phyloP scores from a whole-genome alignment of 495 filamentous ascomycete species.

The Lepraria neglecta region DNA sequence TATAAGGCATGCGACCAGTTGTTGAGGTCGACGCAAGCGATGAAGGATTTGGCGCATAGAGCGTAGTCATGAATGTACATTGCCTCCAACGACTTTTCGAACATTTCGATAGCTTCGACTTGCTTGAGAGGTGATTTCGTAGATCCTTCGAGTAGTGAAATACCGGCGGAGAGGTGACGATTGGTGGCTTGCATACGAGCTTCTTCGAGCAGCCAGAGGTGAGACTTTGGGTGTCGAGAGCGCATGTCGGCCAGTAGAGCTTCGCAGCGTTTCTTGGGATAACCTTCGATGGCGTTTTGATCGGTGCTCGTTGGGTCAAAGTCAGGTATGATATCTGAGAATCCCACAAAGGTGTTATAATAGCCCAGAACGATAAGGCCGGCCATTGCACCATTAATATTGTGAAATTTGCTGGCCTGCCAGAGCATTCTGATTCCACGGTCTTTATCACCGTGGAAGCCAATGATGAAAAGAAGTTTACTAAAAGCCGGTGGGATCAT shows the following conservation, averaged over 20 bases:
- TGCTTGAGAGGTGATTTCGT: constrained; percentile 74
- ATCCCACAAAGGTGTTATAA: constrained; percentile 78
- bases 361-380: constrained; percentile 74
- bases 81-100: constrained; percentile 73
- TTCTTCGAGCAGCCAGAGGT: constrained; percentile 86
- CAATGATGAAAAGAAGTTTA: constrained; percentile 77
- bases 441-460: constrained; percentile 86
- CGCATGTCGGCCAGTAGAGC: constrained; percentile 70
- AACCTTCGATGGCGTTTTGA: constrained; percentile 51
- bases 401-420: constrained; percentile 81
- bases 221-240: constrained; percentile 68
- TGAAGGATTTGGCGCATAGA: constrained; percentile 64
- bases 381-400: constrained; percentile 86
- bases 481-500: constrained; percentile 87
- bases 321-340: constrained; percentile 78
- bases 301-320: constrained; percentile 44
- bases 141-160: constrained; percentile 54
- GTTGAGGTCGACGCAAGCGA: constrained; percentile 75
- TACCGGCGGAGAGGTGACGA: constrained; percentile 58
- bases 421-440: constrained; percentile 80
- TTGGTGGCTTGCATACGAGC: constrained; percentile 69
- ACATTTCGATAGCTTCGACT: constrained; percentile 69
- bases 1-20: constrained; percentile 88
- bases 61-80: constrained; percentile 74
- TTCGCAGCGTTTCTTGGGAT: constrained; percentile 63